Evolutionary conservation across 176 grass and related monocot genomes (phyloP).

Genomic region (Triticum urartu): DNA sequence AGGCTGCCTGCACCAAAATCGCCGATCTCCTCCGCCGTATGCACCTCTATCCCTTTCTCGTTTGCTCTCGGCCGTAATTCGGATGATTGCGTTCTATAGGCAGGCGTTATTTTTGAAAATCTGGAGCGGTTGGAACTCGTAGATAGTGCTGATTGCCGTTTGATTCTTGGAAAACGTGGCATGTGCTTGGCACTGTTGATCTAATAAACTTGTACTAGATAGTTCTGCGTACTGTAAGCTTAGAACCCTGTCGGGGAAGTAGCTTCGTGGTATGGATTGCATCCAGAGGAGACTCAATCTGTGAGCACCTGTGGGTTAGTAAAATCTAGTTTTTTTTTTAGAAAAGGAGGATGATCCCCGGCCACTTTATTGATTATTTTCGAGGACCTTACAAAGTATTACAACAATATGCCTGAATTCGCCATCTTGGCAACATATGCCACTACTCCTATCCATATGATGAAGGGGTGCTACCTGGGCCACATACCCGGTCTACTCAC

Average conservation of each 20-base stretch:
- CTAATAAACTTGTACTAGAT: background rate
- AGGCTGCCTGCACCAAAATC: conserved; percentile 46
- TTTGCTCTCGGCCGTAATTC: background rate
- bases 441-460: too few relatives aligned
- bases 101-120: background rate
- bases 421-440: too few relatives aligned
- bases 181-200: background rate
- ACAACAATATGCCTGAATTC: too few relatives aligned
- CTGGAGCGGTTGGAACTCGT: background rate
- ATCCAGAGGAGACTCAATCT: background rate
- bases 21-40: conserved; percentile 51
- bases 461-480: too few relatives aligned
- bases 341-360: too few relatives aligned
- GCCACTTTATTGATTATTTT: too few relatives aligned
- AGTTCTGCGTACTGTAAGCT: background rate
- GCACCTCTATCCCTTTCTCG: background rate
- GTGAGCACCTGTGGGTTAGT: background rate
- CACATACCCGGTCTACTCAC: too few relatives aligned
- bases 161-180: background rate
- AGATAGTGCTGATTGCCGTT: background rate
- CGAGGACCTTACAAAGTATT: too few relatives aligned
- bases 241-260: background rate
- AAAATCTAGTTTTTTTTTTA: background rate
- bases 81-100: background rate
- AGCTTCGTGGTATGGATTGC: background rate